Evolutionary conservation across 2,329 filamentous ascomycete genomes (phyloP), one percentile per base, ranked within the genome.

Genomic region (Rosellinia necatrix): DNA sequence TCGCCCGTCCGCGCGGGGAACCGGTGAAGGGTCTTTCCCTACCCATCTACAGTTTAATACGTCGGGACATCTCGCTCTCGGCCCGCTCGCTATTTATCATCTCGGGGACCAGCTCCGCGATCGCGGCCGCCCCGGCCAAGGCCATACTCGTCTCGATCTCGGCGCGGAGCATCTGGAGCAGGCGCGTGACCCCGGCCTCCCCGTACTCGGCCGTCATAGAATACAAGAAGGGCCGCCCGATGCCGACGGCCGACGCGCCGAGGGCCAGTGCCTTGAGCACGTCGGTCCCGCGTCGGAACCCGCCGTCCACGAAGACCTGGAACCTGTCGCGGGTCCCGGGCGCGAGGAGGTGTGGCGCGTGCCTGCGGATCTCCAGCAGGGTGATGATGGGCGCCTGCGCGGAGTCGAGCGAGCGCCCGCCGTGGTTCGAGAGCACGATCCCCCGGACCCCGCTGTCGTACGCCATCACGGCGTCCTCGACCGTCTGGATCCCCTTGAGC

Each of bases 151-250:
- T 57, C 38, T 61, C 49, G 25, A 62, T 51, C 50, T 58, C 59
- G 10, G 25, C 25, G n/a, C 47, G 37, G 15, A 59, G n/a, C 53
- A 62, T 52, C 13, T 58, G 34, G 8, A 57, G 4, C 30, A 55
- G 19, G 6, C 49, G n/a, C 21, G 12, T 35, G 17, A 42, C 50
- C 6, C 52, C 52, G 12, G 41, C 58, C 19, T 56, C 42, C n/a
- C 56, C 58, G 25, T 60, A 57, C 19, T 43, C 42, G 13, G 56
- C 46, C 6, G 46, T 55, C 37, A 53, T 27, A 4, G 54, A 30
- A 38, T 49, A 84, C 6, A 84, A 68, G 56, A 78, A 79, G 13
- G 79, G 80, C 12, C 81, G 70, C 0, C 81, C 81, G 47, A 84
- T 75, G 0, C 81, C 79, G 3, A 82, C 81, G 9, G 80, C 79